A percentile compares a stretch with the other conserved stretches of the same genome.
These are phyloP conservation scores for Coelastrella sp. DNA, from an alignment of 139 green algal genomes.

Conservation along the genomic window DNA sequence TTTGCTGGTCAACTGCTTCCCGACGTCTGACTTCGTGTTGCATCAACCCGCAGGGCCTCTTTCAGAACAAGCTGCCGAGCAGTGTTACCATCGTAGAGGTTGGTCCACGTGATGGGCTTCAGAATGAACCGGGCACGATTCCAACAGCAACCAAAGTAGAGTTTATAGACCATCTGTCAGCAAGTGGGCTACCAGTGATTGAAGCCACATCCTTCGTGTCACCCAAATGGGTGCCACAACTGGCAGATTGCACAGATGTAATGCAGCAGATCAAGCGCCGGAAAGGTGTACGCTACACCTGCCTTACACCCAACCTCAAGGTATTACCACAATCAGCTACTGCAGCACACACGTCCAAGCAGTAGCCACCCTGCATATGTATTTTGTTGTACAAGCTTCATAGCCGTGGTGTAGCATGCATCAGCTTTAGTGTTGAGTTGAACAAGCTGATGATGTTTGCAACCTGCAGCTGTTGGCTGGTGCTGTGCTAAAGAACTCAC, in stretches of 20 bases:
- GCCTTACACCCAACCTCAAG: slow-evolving; percentile 92
- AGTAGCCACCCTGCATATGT: too few species aligned
- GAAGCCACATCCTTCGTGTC: slow-evolving; percentile 93
- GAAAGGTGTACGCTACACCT: slow-evolving; percentile 75
- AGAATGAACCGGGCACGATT: slow-evolving; percentile 85
- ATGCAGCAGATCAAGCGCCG: slow-evolving; percentile 64
- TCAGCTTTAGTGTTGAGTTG: too few species aligned
- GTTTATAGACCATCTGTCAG: slow-evolving; percentile 72
- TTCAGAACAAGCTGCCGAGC: slow-evolving; percentile 47
- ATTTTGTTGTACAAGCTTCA: too few species aligned
- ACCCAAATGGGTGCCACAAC: slow-evolving; percentile 91
- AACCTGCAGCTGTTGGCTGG: too few species aligned
- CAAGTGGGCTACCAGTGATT: slow-evolving; percentile 70
- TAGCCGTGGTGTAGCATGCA: too few species aligned
- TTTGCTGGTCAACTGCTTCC: not conserved
- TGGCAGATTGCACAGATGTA: slow-evolving; percentile 86
- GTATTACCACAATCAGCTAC: too few species aligned
- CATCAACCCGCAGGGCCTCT: not conserved
- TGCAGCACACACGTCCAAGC: too few species aligned
- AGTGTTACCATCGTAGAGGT: slow-evolving; percentile 85
- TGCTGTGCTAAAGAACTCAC: too few species aligned
- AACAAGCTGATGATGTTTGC: too few species aligned
- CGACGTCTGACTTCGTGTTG: not conserved
- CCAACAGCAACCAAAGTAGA: slow-evolving; percentile 68
- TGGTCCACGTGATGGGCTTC: slow-evolving; percentile 87